A percentile compares a stretch with the other conserved stretches of the same genome.
phyloP scores from a whole-genome alignment of 176 grass and related monocot species.

The Ananas comosus region DNA sequence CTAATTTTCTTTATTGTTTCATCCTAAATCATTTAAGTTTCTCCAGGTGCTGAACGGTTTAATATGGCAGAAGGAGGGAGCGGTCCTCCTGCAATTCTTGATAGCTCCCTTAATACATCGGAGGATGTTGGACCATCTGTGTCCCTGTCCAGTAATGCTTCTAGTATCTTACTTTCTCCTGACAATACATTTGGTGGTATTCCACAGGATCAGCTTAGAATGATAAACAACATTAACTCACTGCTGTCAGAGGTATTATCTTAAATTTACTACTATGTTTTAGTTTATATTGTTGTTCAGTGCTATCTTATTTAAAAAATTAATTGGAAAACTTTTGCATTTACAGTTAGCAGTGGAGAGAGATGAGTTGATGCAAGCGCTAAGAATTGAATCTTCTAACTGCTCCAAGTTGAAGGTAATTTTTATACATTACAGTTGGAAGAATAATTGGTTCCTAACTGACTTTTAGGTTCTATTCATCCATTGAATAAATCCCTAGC shows the following conservation, averaged over 20 bases:
- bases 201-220: conserved; percentile 72
- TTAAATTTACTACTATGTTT: background rate
- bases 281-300: background rate
- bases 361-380: conserved; percentile 66
- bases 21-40: background rate
- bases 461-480: background rate
- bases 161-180: conserved; percentile 31
- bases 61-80: conserved; percentile 26
- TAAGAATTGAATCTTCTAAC: conserved; percentile 96
- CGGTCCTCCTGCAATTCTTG: conserved; percentile 30
- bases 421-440: conserved; percentile 3
- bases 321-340: conserved; percentile 11
- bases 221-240: conserved; percentile 64
- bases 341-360: conserved; percentile 93
- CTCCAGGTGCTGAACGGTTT: background rate
- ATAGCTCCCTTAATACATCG: conserved; percentile 19
- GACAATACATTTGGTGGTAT: conserved; percentile 45
- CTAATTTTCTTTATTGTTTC: background rate
- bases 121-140: conserved; percentile 42
- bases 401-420: conserved; percentile 94
- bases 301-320: conserved; percentile 1
- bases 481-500: background rate
- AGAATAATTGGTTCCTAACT: conserved; percentile 8
- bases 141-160: conserved; percentile 26
- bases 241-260: conserved; percentile 71